A percentile compares a stretch with the other conserved stretches of the same genome.
These are phyloP conservation scores for Scedosporium aurantiacum DNA, from an alignment of 2,329 filamentous ascomycete species.

Conservation along the genomic window DNA sequence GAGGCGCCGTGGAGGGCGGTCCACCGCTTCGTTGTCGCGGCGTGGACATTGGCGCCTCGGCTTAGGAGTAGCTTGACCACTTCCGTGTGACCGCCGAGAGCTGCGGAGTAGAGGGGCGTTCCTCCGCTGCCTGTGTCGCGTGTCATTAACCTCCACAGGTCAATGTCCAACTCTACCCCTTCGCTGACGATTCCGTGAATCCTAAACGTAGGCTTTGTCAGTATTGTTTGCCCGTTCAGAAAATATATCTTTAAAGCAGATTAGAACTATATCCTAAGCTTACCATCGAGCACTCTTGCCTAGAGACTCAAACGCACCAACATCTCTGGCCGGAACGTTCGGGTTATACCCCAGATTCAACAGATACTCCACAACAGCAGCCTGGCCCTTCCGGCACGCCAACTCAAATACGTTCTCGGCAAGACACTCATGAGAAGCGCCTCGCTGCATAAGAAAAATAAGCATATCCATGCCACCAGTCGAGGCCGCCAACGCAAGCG, in stretches of 20 bases:
- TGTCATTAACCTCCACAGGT: not conserved
- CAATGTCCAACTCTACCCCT: not conserved
- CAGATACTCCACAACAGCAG: not conserved
- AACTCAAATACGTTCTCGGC: not conserved
- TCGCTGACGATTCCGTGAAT: not conserved
- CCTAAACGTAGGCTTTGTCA: not conserved
- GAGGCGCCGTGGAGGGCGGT: not conserved
- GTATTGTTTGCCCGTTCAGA: not conserved
- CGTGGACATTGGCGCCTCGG: not conserved
- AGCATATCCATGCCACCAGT: not conserved
- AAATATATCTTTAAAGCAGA: too few species aligned
- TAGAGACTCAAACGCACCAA: not conserved
- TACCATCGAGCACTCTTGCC: not conserved
- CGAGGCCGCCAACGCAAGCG: not conserved
- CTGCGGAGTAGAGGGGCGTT: not conserved
- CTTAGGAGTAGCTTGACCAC: conserved; percentile 3
- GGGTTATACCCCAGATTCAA: not conserved
- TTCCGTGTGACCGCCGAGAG: not conserved
- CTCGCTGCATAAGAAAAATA: not conserved
- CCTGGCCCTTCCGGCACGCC: not conserved
- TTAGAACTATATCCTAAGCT: not conserved
- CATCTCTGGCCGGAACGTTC: not conserved
- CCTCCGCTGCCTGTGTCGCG: not conserved
- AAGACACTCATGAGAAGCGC: not conserved
- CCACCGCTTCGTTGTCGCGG: not conserved